phyloP scores from a whole-genome alignment of 148 eudicot species.

The Salicornia ramosissima region DNA sequence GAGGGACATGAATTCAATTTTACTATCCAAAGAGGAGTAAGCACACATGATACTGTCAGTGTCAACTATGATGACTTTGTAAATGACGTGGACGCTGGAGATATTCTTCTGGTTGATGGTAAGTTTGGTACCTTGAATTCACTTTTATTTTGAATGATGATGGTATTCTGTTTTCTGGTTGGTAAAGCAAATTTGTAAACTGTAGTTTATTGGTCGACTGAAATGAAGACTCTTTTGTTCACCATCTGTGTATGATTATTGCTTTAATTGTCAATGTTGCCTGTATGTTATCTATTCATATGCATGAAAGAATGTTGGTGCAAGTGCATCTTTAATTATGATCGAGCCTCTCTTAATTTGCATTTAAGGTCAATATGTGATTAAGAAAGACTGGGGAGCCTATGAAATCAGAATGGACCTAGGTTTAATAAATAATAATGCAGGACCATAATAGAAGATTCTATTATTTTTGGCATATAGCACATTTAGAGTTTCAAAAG shows the following conservation, averaged over 20 bases:
- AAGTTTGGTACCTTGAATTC: slow-evolving; percentile 21
- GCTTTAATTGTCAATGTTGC: too few species aligned
- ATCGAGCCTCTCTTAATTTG: neutral
- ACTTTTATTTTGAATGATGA: neutral
- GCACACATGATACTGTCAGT: slow-evolving; percentile 81
- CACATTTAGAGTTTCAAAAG: neutral
- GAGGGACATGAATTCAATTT: slow-evolving; percentile 95
- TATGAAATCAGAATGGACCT: neutral
- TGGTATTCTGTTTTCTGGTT: neutral
- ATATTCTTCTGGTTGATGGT: slow-evolving; percentile 93
- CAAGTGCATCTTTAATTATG: neutral
- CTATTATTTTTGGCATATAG: neutral
- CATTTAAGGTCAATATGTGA: neutral
- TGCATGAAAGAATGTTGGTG: neutral
- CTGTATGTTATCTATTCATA: neutral
- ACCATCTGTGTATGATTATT: too few species aligned
- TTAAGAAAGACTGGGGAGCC: neutral
- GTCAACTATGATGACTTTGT: slow-evolving; percentile 95
- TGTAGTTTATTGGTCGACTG: neutral
- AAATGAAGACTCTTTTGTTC: neutral
- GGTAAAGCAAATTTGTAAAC: neutral
- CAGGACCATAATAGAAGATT: neutral
- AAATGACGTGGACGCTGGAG: slow-evolving; percentile 91
- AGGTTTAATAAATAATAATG: neutral
- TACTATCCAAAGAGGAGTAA: slow-evolving; percentile 86